Evolutionary conservation across 768 basidiomycete genomes (phyloP).

Genomic region (Lyophyllum atratum): DNA sequence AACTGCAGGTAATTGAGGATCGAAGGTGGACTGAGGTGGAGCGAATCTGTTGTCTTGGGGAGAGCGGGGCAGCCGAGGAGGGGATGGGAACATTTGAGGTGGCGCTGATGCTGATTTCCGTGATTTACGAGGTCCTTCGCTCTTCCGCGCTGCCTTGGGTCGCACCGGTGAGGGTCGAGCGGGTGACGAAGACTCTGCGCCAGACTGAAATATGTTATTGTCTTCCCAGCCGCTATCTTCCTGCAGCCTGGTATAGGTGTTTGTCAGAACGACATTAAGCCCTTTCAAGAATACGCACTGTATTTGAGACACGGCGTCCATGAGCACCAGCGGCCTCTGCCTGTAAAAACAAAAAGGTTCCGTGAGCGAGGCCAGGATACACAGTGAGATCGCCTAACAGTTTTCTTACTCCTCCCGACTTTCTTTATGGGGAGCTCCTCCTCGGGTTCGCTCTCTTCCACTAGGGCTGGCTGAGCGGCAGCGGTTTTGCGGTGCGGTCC

Average conservation of each 20-base stretch:
- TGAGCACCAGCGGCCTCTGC: slow-evolving; percentile 51
- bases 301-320: slow-evolving; percentile 56
- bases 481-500: slow-evolving; percentile 40
- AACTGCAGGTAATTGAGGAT: slow-evolving; percentile 48
- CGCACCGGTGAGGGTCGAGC: slow-evolving; percentile 58
- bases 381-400: slow-evolving; percentile 34
- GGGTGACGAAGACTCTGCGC: slow-evolving; percentile 87
- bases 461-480: slow-evolving; percentile 44
- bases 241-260: slow-evolving; percentile 18
- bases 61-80: slow-evolving; percentile 33
- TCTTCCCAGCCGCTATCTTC: slow-evolving; percentile 91
- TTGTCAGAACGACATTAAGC: neutral
- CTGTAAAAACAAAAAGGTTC: slow-evolving; percentile 26
- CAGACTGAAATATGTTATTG: slow-evolving; percentile 88
- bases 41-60: slow-evolving; percentile 15
- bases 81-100: slow-evolving; percentile 50
- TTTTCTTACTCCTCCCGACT: slow-evolving; percentile 60
- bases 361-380: slow-evolving; percentile 1
- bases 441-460: slow-evolving; percentile 80
- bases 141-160: slow-evolving; percentile 43
- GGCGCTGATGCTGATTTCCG: slow-evolving; percentile 77
- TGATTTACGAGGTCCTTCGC: slow-evolving; percentile 45
- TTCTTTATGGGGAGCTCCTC: slow-evolving; percentile 64
- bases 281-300: slow-evolving; percentile 27
- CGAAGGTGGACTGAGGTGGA: slow-evolving; percentile 57